Base-by-base conservation (phyloP, 345 rosid species). In the Linum usitatissimum region DNA sequence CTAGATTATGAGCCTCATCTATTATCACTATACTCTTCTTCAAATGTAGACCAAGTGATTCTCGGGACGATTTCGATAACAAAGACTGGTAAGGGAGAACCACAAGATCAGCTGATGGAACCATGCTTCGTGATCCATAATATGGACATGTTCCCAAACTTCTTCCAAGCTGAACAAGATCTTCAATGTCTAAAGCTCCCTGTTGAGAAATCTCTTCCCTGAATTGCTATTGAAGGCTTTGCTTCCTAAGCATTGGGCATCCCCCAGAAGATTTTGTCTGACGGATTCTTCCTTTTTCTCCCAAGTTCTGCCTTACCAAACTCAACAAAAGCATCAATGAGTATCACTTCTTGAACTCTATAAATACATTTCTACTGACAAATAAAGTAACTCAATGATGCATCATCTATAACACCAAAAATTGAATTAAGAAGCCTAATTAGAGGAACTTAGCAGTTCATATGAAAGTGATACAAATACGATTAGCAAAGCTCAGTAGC, bases 1-100 rank as follows among this genome's bases (percentile, higher is more conserved):
- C 98, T 61, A 92, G 80, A 76, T 92, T 92, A 76, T 92, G 96
- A 66, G 96, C 98, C 81, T 92, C 98, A 38, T 89, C 98, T 66
- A 92, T 85, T 62, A 92, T 85, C 64, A 92, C 82, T 65, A 92
- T 81, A 75, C 64, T 86, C 20, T 81, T 81, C 75, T 84, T 86
- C 86, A 89, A 79, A 67, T 76, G 81, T 58, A 92, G 81, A 20
- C 91, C 96, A 65, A 92, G 96, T 57, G 89, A 81, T 62, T 92
- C 96, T 39, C 95, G 87, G n/a, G 98, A 85, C 40, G 96, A 80
- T 82, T 86, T 85, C 74, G 91, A 87, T 34, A 92, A 84, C 64
- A 92, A 87, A 69, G 98, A 92, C 60, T 89, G 96, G 69, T 92
- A 92, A 28, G 98, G 98, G 64, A 92, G 95, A 72, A 89, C 84